Base-by-base conservation (phyloP, 352 stramenopile species). In the Phytophthora foliorum region DNA sequence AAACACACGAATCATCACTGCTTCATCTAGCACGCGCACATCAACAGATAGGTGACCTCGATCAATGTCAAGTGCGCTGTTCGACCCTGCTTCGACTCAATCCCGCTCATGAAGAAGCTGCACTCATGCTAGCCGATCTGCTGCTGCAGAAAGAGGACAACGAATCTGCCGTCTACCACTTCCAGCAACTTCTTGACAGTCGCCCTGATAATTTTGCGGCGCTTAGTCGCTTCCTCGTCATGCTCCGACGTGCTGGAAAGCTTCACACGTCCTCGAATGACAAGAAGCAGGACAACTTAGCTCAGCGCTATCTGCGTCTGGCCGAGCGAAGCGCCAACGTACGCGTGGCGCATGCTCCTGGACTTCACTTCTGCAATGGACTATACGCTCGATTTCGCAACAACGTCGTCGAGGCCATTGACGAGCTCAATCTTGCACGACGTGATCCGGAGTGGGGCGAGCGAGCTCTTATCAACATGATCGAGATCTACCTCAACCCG, bases 401-500 rank as follows among this genome's bases (percentile, higher is more conserved):
- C 81, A 90, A 94, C 38, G 79, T 98, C 31, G 75, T 89, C 25
- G 90, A 98, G 27, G 95, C 95, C 17, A 97, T 98, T 44, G 80
- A 93, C 17, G 80, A 85, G 25, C 95, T 98, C 63, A 98, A 98
- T 57, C 75, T 96, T 9, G 91, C 89, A 9, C 73, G 95, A 7
- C 80, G 84, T 32, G 91, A 98, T 62, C 81, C 88, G 10, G 89
- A 96, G 62, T 98, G 91, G 92, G 95, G 93, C 24, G 67, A 87
- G 25, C 75, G 76, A 8, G 91, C 95, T 38, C 80, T 98, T n/a
- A 84, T 94, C 36, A 86, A 97, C 64, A 97, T 98, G 89, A 93
- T 97, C 51, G 86, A 98, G 74, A 94, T 98, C 46, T 98, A 98
- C 65, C 61, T 98, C 24, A 98, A 97, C 57, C 94, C 94, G 7